A percentile compares a stretch with the other conserved stretches of the same genome.
Evolutionary conservation across 345 rosid species (phyloP).

Genomic region (Gossypium sturtianum): DNA sequence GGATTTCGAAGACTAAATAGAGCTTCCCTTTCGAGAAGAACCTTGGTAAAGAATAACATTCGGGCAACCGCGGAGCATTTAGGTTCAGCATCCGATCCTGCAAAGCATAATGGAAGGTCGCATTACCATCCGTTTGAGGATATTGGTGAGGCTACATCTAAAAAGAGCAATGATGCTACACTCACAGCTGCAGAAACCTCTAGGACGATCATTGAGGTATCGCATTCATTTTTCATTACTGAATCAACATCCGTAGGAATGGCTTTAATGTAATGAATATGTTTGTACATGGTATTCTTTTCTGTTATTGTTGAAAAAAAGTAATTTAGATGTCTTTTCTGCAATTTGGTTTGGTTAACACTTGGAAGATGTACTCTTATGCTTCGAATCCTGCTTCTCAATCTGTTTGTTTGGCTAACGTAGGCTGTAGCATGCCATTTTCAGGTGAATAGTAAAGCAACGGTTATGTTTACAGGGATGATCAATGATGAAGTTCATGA

Average conservation of each 20-base stretch:
- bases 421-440: constrained; percentile 50
- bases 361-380: neutral
- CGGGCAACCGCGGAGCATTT: constrained; percentile 58
- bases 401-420: constrained; percentile 36
- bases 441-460: constrained; percentile 85
- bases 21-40: constrained; percentile 29
- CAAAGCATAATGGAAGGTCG: constrained; percentile 39
- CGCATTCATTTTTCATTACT: constrained; percentile 19
- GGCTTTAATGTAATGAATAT: neutral
- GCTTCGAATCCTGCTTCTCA: neutral
- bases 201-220: constrained; percentile 90
- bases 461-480: constrained; percentile 60
- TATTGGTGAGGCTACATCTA: constrained; percentile 41
- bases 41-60: constrained; percentile 39
- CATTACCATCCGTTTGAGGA: constrained; percentile 87
- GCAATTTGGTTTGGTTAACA: constrained; percentile 1
- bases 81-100: constrained; percentile 57
- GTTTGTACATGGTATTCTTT: neutral
- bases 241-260: neutral
- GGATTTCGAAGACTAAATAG: constrained; percentile 34
- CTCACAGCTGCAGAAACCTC: constrained; percentile 73
- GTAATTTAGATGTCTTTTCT: neutral
- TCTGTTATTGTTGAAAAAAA: neutral
- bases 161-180: constrained; percentile 35
- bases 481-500: constrained; percentile 61